Percentiles rank a stretch among this genome's conserved stretches.
Conservation (phyloP, 2,329 filamentous ascomycete species). For the Phyllachora maydis region DNA sequence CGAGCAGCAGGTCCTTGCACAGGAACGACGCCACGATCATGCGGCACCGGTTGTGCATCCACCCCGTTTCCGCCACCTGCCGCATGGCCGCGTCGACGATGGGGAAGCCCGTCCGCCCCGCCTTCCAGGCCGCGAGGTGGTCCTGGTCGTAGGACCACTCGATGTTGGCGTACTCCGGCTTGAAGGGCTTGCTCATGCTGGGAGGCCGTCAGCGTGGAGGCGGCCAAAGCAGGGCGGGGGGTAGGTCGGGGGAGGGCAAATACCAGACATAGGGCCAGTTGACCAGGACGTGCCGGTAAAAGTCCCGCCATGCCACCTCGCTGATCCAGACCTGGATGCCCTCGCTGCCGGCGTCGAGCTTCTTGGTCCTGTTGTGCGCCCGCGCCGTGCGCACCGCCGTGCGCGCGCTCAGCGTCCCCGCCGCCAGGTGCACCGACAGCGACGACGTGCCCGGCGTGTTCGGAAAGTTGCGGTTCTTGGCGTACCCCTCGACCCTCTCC, state of each 20-base stretch:
- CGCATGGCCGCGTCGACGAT: constrained; percentile 79
- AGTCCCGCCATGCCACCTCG: constrained; percentile 73
- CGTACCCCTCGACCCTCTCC: constrained; percentile 40
- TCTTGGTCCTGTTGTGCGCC: constrained; percentile 38
- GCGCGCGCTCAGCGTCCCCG: constrained; percentile 42
- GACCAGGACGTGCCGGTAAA: constrained; percentile 70
- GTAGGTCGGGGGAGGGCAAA: too few species aligned
- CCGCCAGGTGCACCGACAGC: constrained; percentile 50
- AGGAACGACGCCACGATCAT: constrained; percentile 75
- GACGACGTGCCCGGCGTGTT: constrained; percentile 40
- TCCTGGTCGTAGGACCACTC: constrained; percentile 57
- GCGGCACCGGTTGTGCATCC: constrained; percentile 70
- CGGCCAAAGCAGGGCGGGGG: background rate
- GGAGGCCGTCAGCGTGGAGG: background rate
- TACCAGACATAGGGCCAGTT: constrained; percentile 67
- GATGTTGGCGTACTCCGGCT: constrained; percentile 68
- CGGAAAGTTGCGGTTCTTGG: constrained; percentile 44
- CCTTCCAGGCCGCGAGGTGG: constrained; percentile 53
- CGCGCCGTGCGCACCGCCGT: constrained; percentile 41
- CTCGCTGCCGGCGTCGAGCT: constrained; percentile 42
- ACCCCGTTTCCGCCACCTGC: constrained; percentile 45
- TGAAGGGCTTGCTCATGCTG: constrained; percentile 42
- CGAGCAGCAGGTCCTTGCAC: constrained; percentile 58
- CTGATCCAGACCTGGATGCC: constrained; percentile 59
- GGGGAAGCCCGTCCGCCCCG: constrained; percentile 58